phyloP scores from a whole-genome alignment of 2,329 filamentous ascomycete genomes.

The Fusarium guadeloupense region DNA sequence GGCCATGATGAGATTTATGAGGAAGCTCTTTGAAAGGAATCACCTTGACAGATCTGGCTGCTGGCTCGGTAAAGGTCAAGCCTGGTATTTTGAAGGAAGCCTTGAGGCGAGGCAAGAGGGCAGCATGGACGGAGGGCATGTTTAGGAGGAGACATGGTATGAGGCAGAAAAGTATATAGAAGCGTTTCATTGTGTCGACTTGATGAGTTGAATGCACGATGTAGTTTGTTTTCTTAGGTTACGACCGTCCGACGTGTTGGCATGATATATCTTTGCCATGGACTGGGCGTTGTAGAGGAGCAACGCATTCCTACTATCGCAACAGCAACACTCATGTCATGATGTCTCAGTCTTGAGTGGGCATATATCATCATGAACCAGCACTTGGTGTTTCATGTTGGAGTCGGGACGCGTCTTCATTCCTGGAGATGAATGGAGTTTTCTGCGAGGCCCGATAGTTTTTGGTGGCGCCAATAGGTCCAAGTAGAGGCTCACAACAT shows the following conservation, averaged over 20 bases:
- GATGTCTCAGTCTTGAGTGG: slow-evolving; percentile 33
- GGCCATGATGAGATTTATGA: slow-evolving; percentile 8
- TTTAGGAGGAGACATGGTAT: slow-evolving; percentile 19
- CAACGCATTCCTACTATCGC: slow-evolving; percentile 48
- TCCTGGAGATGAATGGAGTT: slow-evolving; percentile 11
- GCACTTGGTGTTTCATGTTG: slow-evolving; percentile 28
- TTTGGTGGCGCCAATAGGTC: neutral
- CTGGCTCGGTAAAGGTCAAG: slow-evolving; percentile 12
- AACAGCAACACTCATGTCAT: slow-evolving; percentile 32
- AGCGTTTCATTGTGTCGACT: slow-evolving; percentile 36
- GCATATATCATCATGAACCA: slow-evolving; percentile 10
- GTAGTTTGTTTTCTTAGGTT: neutral
- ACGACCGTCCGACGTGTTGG: slow-evolving; percentile 1
- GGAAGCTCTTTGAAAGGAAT: slow-evolving; percentile 18
- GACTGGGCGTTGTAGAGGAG: slow-evolving; percentile 40
- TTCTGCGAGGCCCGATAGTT: neutral
- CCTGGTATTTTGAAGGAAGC: slow-evolving; percentile 15
- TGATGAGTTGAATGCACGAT: slow-evolving; percentile 2
- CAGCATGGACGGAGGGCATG: slow-evolving; percentile 13
- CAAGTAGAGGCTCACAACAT: neutral
- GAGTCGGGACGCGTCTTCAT: slow-evolving; percentile 21
- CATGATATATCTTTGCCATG: slow-evolving; percentile 34
- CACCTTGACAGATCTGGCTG: slow-evolving; percentile 9
- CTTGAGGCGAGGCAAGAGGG: slow-evolving; percentile 15
- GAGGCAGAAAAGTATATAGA: slow-evolving; percentile 34